Conservation (phyloP, 2,329 filamentous ascomycete genomes). For the Hypoxylon sp. region DNA sequence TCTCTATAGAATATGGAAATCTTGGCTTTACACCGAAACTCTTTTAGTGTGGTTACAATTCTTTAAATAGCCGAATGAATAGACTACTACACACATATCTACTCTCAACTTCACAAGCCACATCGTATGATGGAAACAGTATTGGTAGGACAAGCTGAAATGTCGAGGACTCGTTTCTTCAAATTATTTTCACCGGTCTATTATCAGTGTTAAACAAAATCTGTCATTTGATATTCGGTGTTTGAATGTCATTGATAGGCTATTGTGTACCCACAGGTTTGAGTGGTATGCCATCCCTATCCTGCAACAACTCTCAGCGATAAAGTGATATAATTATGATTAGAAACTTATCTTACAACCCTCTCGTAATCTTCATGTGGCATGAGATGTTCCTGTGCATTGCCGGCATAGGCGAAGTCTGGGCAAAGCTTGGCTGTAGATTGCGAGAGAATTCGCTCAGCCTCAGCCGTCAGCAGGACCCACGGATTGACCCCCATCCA, state of each 20-base stretch:
- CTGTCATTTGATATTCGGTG: neutral
- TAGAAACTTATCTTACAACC: neutral
- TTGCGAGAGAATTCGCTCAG: neutral
- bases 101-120: too few species aligned
- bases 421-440: neutral
- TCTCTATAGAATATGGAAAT: neutral
- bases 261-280: neutral
- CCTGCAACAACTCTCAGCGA: neutral
- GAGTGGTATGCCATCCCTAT: neutral
- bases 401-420: neutral
- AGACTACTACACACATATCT: neutral
- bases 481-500: neutral
- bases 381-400: neutral
- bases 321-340: neutral
- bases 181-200: neutral
- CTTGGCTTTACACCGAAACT: neutral
- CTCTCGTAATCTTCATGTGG: neutral
- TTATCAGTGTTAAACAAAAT: neutral
- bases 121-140: neutral
- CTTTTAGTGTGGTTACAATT: neutral
- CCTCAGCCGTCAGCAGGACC: neutral
- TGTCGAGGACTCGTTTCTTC: neutral
- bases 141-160: neutral
- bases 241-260: neutral
- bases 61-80: neutral